Evolutionary conservation across 2,329 filamentous ascomycete species (phyloP), one percentile per base, ranked within the genome.

Genomic region (Trichoderma arundinaceum): DNA sequence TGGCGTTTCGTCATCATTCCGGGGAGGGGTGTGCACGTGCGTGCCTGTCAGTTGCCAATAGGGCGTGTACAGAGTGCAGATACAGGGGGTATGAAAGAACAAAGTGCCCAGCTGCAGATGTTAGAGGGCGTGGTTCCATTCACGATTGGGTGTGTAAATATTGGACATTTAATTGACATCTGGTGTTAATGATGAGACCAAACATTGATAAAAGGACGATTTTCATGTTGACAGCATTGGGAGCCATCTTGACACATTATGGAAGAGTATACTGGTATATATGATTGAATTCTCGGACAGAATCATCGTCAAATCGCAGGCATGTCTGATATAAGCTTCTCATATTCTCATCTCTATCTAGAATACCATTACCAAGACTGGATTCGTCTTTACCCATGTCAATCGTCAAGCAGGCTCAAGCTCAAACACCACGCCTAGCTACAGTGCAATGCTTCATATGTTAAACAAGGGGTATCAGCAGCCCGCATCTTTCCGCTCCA

Each of bases 1-100:
- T 43, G 62, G 44, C 53, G 61, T 64, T 64, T 64, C 61, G 61
- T 64, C 62, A 58, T 58, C 38, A 17, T 13, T 43, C n/a, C 56
- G n/a, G 19, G 57, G 58, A 35, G 46, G 22, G 35, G 58, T 51
- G 62, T 43, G 44, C 62, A 58, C 43, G 53, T 65, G 53, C 32
- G 39, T 17, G 17, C n/a, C n/a, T 41, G 22, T 10, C 35, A 51
- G 12, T n/a, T 17, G 2, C 1, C 22, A 28, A 12, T 2, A 12
- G 28, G 46, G 58, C 6, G 51, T 41, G 49, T 54, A 13, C 6
- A 32, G 19, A 60, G 43, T 39, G 22, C 3, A 10, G 13, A 7
- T 1, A 8, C 33, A 28, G 8, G 13, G 57, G n/a, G 10, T 5
- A 13, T 17, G 35, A 9, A 19, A 4, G 12, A 4, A 4, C 22